Base-by-base conservation (phyloP, 2,329 filamentous ascomycete species). In the Grosmannia serpens region DNA sequence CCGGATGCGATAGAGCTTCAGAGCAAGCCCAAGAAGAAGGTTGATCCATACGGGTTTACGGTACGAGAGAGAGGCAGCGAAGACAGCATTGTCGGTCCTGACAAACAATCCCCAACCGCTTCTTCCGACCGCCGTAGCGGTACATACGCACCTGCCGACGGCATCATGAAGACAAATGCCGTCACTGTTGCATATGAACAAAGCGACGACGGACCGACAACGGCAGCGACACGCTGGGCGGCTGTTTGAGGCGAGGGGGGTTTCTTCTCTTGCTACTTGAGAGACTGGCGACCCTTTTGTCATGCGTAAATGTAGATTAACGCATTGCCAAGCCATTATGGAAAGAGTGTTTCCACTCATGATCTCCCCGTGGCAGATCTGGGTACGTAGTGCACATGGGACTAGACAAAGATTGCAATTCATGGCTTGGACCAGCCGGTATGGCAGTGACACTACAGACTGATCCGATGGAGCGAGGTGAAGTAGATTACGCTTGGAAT, bases 371-470 rank as follows among this genome's bases (percentile, higher is more conserved):
- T n/a, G n/a, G n/a, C n/a, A n/a, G n/a, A n/a, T n/a, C n/a, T n/a
- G n/a, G n/a, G n/a, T n/a, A n/a, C n/a, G n/a, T n/a, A n/a, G n/a
- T n/a, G n/a, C n/a, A n/a, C n/a, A n/a, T n/a, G n/a, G n/a, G n/a
- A n/a, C n/a, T n/a, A n/a, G 60, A 53, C 62, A 63, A 1, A 60
- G 56, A 9, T 58, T 54, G 27, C 60, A 61, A 38, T 62, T 61
- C 24, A 59, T 58, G 2, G 7, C 27, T 29, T 62, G 59, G 1
- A 62, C 59, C 1, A 62, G 6, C 4, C 10, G 82, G 83, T 0
- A 81, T 81, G 41, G 82, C 72, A 0, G 83, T 82, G 1, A 86
- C 83, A 11, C 83, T 83, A 77, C 81, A 86, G 20, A 86, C 82
- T 0, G 77, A 80, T 2, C 83, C 83, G 3, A 86, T 70, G 0